These are phyloP conservation scores for Metarhizium robertsii DNA, from an alignment of 2,329 filamentous ascomycete species.

Conservation along the genomic window DNA sequence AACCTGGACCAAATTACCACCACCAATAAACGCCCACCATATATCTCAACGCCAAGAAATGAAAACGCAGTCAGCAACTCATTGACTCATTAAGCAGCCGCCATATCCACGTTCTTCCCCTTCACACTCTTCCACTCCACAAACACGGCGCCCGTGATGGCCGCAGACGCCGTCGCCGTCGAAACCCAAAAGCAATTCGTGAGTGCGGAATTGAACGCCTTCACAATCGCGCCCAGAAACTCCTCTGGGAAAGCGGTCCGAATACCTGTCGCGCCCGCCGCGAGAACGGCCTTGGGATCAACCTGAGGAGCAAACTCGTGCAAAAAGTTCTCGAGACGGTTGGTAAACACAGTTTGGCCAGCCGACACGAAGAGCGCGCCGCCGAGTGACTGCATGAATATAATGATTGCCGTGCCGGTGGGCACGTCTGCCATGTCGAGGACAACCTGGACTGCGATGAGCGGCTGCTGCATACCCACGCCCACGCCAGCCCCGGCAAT, in stretches of 20 bases:
- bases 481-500: slow-evolving; percentile 30
- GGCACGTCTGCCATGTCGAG: slow-evolving; percentile 18
- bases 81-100: neutral
- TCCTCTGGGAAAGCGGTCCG: slow-evolving; percentile 18
- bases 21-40: too few relatives aligned
- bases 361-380: slow-evolving; percentile 38
- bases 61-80: neutral
- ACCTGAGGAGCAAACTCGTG: slow-evolving; percentile 24
- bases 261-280: slow-evolving; percentile 28
- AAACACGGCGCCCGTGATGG: slow-evolving; percentile 30
- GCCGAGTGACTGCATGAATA: slow-evolving; percentile 27
- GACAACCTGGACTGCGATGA: slow-evolving; percentile 28
- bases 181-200: slow-evolving; percentile 32
- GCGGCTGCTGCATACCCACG: slow-evolving; percentile 27
- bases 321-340: slow-evolving; percentile 31
- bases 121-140: slow-evolving; percentile 50
- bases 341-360: slow-evolving; percentile 40
- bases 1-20: too few relatives aligned
- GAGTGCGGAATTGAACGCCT: slow-evolving; percentile 35
- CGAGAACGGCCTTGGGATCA: slow-evolving; percentile 22
- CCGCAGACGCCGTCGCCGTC: slow-evolving; percentile 33
- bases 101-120: slow-evolving; percentile 36
- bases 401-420: slow-evolving; percentile 11
- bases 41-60: neutral
- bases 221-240: slow-evolving; percentile 23